These are phyloP conservation scores for Tricholoma terreum DNA, from an alignment of 768 basidiomycete genomes.

Conservation along the genomic window DNA sequence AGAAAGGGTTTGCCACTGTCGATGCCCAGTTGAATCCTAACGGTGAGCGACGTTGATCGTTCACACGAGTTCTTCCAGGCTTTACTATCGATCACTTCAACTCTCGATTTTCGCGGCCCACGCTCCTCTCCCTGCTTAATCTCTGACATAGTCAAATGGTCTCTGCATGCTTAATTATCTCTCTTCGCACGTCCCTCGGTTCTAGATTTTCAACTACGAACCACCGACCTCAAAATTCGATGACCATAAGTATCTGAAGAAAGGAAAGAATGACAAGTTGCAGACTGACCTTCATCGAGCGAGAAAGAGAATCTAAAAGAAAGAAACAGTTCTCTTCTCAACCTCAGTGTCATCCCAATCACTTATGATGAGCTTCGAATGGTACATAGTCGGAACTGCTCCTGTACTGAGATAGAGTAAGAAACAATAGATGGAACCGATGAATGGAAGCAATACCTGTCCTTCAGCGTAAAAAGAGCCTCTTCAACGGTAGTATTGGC, in stretches of 20 bases:
- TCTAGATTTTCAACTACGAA: too few relatives aligned
- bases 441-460: conserved; percentile 6
- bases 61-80: too few relatives aligned
- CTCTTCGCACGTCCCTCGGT: too few relatives aligned
- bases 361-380: conserved; percentile 7
- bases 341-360: conserved; percentile 11
- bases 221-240: neutral
- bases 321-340: conserved; percentile 5
- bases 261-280: neutral
- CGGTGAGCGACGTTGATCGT: too few relatives aligned
- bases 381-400: conserved; percentile 8
- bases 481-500: conserved; percentile 6
- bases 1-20: too few relatives aligned
- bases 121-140: too few relatives aligned
- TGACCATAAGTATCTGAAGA: neutral
- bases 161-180: too few relatives aligned
- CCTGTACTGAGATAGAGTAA: conserved; percentile 12
- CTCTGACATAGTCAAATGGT: too few relatives aligned
- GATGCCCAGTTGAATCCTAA: too few relatives aligned
- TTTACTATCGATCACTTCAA: too few relatives aligned
- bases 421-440: neutral
- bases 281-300: neutral
- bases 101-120: too few relatives aligned
- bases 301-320: neutral
- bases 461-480: conserved; percentile 10